These are phyloP conservation scores for Umbelopsis vinacea DNA, from an alignment of 192 early-diverging fungal genomes.

Conservation along the genomic window DNA sequence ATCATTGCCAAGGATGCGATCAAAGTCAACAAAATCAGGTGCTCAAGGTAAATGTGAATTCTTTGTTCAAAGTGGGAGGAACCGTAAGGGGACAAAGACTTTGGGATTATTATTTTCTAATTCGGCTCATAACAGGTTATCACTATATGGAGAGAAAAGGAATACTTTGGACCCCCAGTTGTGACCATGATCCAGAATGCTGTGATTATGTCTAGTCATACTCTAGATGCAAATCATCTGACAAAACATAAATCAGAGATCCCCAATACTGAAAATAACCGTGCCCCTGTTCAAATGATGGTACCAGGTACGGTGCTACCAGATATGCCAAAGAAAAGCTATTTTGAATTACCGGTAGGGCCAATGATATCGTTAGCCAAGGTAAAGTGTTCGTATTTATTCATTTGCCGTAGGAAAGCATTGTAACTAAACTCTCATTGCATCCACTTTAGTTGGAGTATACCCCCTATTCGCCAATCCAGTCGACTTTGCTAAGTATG, in stretches of 20 bases:
- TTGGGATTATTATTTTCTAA: not conserved
- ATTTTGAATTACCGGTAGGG: conserved; percentile 33
- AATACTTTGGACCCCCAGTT: conserved; percentile 35
- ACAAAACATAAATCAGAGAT: not conserved
- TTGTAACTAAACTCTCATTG: too few species aligned
- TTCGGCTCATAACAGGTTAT: conserved; percentile 34
- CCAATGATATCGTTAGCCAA: conserved; percentile 23
- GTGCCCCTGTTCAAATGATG: too few species aligned
- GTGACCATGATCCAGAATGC: conserved; percentile 38
- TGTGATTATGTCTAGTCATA: conserved; percentile 20
- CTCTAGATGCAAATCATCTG: not conserved
- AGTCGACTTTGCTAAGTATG: not conserved
- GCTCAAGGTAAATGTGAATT: conserved; percentile 44
- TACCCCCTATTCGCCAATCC: conserved; percentile 23
- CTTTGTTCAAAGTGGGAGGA: too few species aligned
- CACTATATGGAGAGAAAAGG: conserved; percentile 43
- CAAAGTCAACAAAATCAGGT: conserved; percentile 48
- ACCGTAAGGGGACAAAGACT: too few species aligned
- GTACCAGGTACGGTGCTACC: not conserved
- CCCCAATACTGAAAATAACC: too few species aligned
- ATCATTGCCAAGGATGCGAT: conserved; percentile 44
- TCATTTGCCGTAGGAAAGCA: not conserved
- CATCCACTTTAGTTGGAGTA: not conserved
- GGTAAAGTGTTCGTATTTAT: conserved; percentile 4
- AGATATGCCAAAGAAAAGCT: conserved; percentile 5